Conservation (phyloP, 1,284 basidiomycete species). For the Apiotrichum siamense region DNA sequence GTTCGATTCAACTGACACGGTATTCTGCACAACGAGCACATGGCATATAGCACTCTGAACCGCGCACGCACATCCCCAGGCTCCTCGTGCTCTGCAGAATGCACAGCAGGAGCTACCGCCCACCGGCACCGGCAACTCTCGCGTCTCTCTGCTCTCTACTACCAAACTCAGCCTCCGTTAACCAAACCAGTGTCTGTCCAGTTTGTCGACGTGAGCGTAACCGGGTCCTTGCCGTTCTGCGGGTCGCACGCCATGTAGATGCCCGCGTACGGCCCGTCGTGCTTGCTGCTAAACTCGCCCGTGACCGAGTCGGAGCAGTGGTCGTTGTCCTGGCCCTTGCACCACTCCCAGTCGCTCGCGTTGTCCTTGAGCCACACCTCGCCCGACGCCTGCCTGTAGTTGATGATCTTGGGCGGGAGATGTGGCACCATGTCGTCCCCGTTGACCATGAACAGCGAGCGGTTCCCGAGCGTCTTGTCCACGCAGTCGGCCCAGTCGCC, state of each 20-base stretch:
- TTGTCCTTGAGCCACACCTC: constrained; percentile 22
- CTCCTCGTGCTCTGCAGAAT: too few species aligned
- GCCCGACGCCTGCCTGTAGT: constrained; percentile 9
- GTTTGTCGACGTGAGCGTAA: neutral
- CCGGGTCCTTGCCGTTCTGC: neutral
- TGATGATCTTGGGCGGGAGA: constrained; percentile 13
- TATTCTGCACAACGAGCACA: too few species aligned
- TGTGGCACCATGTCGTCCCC: constrained; percentile 23
- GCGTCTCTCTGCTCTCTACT: too few species aligned
- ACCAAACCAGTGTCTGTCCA: neutral
- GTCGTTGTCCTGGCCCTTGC: constrained; percentile 24
- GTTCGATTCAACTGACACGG: too few species aligned
- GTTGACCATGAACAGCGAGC: constrained; percentile 21
- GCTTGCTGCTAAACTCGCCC: neutral
- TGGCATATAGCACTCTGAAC: too few species aligned
- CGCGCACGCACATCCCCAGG: too few species aligned
- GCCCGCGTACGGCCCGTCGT: neutral
- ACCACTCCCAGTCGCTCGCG: constrained; percentile 10
- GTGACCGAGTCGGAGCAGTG: constrained; percentile 1
- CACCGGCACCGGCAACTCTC: too few species aligned
- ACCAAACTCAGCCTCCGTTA: neutral
- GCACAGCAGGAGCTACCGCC: too few species aligned
- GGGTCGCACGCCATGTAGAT: neutral
- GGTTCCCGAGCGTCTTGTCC: constrained; percentile 7
- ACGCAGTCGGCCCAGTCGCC: neutral